Base-by-base conservation (phyloP, 139 green algal genomes). In the Marvania coccoides region DNA sequence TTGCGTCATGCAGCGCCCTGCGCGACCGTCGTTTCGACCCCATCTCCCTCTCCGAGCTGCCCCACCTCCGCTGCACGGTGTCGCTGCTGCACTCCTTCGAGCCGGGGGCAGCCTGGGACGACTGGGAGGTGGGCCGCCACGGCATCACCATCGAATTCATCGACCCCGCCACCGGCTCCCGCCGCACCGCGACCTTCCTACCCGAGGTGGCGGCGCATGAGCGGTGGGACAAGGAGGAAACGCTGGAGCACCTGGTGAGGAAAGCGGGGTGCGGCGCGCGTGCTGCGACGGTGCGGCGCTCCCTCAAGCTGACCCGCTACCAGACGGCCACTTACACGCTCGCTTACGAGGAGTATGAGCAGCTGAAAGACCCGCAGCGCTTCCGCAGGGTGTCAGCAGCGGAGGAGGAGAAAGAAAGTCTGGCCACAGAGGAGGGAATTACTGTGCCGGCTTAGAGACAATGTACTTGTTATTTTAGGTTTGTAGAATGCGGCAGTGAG, bases 151-250 rank as follows among this genome's bases (percentile, higher is more conserved):
- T 95, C 15, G 63, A 84, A 24, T 95, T 95, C 55, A 47, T 26
- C 3, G 81, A 93, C 37, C 84, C 84, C 0, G 54, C 63, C 6
- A 67, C 69, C 8, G 29, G 60, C 3, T 64, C 47, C 54, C 67
- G 70, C 10, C 77, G 84, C 14, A 87, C 62, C 5, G 88, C 88
- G 15, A 95, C 88, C 2, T 95, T 91, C 46, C 72, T 95, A 38
- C 88, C 88, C 8, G 82, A 95, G 51, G 81, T 93, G 36, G 72
- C 80, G 13, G 24, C 30, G 12, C 71, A 89, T 34, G 73, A 90
- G 55, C 64, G 67, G 4, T 87, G 76, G 76, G 34, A 66, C 28
- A 48, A 66, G 23, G 13, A 12, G 33, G 23, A 87, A 63, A 85
- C 74, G 2, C 61, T 94, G 6, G 80, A 89, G 36, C 63, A 81